Percentiles rank a stretch among this genome's conserved stretches.
Conservation (phyloP, 495 filamentous ascomycete genomes). For the Aspergillus mulundensis region DNA sequence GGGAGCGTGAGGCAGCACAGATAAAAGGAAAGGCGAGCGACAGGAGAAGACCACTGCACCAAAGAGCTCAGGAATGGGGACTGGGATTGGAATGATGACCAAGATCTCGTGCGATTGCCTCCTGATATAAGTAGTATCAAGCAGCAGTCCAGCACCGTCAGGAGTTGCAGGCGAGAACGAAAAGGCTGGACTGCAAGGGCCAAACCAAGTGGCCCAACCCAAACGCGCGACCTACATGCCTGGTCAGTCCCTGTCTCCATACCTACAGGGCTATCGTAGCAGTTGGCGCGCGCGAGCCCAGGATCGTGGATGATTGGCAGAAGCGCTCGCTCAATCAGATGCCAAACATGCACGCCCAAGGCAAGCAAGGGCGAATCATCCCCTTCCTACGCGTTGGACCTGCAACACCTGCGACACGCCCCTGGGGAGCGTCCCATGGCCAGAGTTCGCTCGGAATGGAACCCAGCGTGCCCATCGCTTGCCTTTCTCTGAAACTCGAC, state of each 20-base stretch:
- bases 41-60: neutral
- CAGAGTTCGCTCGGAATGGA: slow-evolving; percentile 2
- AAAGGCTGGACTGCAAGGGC: slow-evolving; percentile 21
- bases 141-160: neutral
- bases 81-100: slow-evolving; percentile 4
- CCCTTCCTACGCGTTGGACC: slow-evolving; percentile 10
- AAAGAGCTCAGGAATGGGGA: neutral
- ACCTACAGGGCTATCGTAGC: slow-evolving; percentile 11
- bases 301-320: slow-evolving; percentile 17
- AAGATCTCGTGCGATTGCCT: slow-evolving; percentile 13
- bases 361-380: slow-evolving; percentile 17
- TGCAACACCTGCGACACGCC: slow-evolving; percentile 12
- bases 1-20: slow-evolving; percentile 4
- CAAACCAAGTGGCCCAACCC: slow-evolving; percentile 8
- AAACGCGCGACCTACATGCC: slow-evolving; percentile 21
- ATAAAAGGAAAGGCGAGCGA: slow-evolving; percentile 6
- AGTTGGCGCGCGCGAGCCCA: slow-evolving; percentile 17
- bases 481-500: slow-evolving; percentile 3
- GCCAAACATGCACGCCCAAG: slow-evolving; percentile 13
- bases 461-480: neutral
- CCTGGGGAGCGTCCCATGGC: neutral
- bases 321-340: slow-evolving; percentile 15
- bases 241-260: slow-evolving; percentile 10
- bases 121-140: slow-evolving; percentile 15
- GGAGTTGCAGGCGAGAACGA: neutral